phyloP scores from a whole-genome alignment of 345 rosid species.

The Eucalyptus shirleyi region DNA sequence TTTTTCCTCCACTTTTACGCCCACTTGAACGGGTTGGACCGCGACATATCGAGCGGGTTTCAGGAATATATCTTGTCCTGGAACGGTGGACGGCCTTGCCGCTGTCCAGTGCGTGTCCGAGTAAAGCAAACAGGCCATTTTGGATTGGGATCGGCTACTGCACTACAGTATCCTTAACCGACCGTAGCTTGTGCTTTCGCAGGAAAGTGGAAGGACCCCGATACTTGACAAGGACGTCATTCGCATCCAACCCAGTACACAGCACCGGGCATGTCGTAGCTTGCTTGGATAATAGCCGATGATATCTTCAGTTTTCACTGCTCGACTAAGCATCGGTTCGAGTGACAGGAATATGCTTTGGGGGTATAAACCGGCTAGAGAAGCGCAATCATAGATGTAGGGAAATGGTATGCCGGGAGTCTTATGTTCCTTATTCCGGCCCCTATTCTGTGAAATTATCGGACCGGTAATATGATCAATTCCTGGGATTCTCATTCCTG shows the following conservation, averaged over 20 bases:
- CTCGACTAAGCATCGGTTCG: not conserved
- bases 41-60: not conserved
- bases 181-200: not conserved
- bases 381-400: not conserved
- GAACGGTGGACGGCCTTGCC: not conserved
- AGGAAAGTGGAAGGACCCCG: not conserved
- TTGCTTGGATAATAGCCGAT: not conserved
- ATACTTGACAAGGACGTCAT: not conserved
- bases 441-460: not conserved
- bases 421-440: not conserved
- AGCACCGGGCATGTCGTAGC: not conserved
- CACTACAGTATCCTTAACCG: not conserved
- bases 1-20: not conserved
- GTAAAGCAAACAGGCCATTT: conserved; percentile 7
- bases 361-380: not conserved
- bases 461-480: not conserved
- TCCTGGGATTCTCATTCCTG: not conserved
- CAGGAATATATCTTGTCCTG: conserved; percentile 17
- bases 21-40: conserved; percentile 1
- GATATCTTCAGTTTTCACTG: not conserved
- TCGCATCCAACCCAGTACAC: not conserved
- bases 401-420: not conserved
- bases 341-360: not conserved
- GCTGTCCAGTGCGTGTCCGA: conserved; percentile 6
- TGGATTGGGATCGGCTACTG: not conserved